Percentiles rank a stretch among this genome's conserved stretches.
Conservation (phyloP, 1,284 basidiomycete species). For the Moniliella sp. region DNA sequence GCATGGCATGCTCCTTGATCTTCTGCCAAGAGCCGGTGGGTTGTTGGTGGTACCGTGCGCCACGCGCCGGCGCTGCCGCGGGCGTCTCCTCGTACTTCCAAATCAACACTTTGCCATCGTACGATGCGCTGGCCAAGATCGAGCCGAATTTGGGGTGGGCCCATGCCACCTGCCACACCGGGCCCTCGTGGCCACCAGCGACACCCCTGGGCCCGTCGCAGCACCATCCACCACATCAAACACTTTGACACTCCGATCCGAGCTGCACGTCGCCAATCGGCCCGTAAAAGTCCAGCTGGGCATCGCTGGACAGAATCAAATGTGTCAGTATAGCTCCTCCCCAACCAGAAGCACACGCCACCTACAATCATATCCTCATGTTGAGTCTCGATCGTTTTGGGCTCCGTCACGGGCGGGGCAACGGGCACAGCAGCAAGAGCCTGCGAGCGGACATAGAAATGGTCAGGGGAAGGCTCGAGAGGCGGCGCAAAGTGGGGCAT, state of each 20-base stretch:
- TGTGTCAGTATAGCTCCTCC: too few relatives aligned
- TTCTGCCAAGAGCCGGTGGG: too few relatives aligned
- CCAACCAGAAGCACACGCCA: too few relatives aligned
- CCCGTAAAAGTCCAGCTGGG: conserved; percentile 90
- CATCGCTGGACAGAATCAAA: too few relatives aligned
- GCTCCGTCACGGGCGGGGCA: too few relatives aligned
- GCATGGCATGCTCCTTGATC: conserved; percentile 84
- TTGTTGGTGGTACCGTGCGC: too few relatives aligned
- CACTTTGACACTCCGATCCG: conserved; percentile 79
- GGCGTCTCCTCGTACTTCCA: conserved; percentile 81
- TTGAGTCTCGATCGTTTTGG: conserved; percentile 26
- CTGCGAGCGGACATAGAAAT: too few relatives aligned
- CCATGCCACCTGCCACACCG: conserved; percentile 98
- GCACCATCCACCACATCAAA: conserved; percentile 82
- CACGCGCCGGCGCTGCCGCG: too few relatives aligned
- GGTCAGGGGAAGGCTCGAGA: too few relatives aligned
- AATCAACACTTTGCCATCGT: conserved; percentile 90
- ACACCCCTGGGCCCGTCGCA: too few relatives aligned
- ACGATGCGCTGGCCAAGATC: conserved; percentile 87
- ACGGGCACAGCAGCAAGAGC: too few relatives aligned
- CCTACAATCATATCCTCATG: conserved; percentile 30
- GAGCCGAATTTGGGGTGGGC: conserved; percentile 80
- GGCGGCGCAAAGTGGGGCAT: too few relatives aligned
- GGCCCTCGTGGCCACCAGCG: conserved; percentile 63
- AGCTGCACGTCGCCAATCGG: conserved; percentile 82